Evolutionary conservation across 805 yeast species (phyloP).

Genomic region (Barnettozyma botsteinii): DNA sequence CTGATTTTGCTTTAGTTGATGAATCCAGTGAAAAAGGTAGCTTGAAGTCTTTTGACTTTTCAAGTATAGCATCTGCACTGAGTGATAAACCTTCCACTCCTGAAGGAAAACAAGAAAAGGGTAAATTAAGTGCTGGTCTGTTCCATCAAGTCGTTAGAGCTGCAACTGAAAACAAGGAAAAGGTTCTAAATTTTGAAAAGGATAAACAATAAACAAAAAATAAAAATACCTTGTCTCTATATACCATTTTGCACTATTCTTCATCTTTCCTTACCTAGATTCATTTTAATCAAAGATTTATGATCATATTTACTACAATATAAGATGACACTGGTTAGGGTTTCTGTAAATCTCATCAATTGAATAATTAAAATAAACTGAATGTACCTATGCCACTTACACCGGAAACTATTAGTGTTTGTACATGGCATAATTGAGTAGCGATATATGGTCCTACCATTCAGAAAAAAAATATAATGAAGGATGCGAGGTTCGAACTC

Average conservation of each 20-base stretch:
- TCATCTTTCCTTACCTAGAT: no score
- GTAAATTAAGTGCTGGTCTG: slow-evolving; percentile 40
- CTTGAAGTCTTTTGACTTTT: slow-evolving; percentile 4
- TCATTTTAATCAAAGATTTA: no score
- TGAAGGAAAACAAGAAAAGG: slow-evolving; percentile 6
- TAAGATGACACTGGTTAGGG: no score
- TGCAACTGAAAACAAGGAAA: slow-evolving; percentile 46
- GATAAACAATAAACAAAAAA: not conserved
- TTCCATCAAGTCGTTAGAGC: slow-evolving; percentile 69
- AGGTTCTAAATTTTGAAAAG: slow-evolving; percentile 13
- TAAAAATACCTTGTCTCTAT: no score
- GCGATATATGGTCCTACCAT: no score
- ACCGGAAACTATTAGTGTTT: no score
- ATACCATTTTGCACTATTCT: no score
- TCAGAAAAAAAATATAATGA: slow-evolving; percentile 1
- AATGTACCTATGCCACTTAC: no score
- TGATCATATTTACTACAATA: no score
- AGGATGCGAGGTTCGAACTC: slow-evolving; percentile 7
- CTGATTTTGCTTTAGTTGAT: slow-evolving; percentile 26
- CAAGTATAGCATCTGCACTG: slow-evolving; percentile 8
- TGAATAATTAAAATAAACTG: no score
- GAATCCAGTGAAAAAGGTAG: slow-evolving; percentile 9
- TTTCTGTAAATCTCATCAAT: no score
- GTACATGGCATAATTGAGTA: no score
- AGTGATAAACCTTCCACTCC: slow-evolving; percentile 6